These are phyloP conservation scores for Ensete glaucum DNA, from an alignment of 176 grass and related monocot genomes.

Conservation along the genomic window DNA sequence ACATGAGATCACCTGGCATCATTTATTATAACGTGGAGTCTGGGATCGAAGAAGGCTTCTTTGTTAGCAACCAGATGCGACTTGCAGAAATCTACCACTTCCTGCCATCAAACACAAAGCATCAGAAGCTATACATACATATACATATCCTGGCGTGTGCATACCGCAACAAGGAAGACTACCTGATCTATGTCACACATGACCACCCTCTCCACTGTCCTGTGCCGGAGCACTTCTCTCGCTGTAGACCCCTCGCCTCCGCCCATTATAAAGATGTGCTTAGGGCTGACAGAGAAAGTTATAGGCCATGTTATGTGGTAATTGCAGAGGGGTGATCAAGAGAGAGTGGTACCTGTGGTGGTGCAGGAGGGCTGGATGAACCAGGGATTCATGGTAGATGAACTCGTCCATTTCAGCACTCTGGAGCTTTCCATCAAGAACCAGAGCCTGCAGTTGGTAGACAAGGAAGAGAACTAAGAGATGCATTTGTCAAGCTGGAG, in stretches of 20 bases:
- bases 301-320: not conserved
- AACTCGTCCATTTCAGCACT: slow-evolving; percentile 26
- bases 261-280: slow-evolving; percentile 62
- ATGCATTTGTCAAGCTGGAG: no score
- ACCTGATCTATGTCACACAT: slow-evolving; percentile 80
- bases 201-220: slow-evolving; percentile 26
- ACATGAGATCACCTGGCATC: slow-evolving; percentile 13
- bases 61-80: slow-evolving; percentile 23
- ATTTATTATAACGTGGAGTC: slow-evolving; percentile 20
- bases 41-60: slow-evolving; percentile 23
- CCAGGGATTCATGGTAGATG: slow-evolving; percentile 25
- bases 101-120: not conserved
- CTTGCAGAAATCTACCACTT: slow-evolving; percentile 27
- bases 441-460: not conserved
- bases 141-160: no score
- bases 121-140: no score
- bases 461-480: not conserved
- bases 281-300: slow-evolving; percentile 25
- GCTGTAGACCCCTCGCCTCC: slow-evolving; percentile 63
- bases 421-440: slow-evolving; percentile 24
- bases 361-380: slow-evolving; percentile 24
- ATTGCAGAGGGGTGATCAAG: not conserved
- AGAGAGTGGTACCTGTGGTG: slow-evolving; percentile 7
- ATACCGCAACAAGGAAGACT: no score
- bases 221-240: slow-evolving; percentile 53